Percentiles rank a stretch among this genome's conserved stretches.
These are phyloP conservation scores for Sporothrix variecibatus DNA, from an alignment of 2,329 filamentous ascomycete species.

Conservation along the genomic window DNA sequence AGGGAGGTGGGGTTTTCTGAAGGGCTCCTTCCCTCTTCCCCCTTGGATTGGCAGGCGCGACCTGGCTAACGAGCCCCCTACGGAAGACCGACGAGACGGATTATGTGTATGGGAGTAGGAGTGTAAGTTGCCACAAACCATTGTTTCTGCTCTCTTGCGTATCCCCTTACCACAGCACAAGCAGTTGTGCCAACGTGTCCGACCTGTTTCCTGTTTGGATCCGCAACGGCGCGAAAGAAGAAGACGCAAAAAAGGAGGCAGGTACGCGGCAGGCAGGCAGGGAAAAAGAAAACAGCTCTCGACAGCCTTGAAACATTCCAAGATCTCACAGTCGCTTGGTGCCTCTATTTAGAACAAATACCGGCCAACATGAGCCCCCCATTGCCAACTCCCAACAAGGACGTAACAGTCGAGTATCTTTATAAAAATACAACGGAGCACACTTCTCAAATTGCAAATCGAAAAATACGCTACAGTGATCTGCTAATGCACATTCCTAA, in stretches of 20 bases:
- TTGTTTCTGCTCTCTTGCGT: not conserved
- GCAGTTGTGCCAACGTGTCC: not conserved
- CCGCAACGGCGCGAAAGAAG: not conserved
- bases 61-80: not conserved
- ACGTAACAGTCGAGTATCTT: not conserved
- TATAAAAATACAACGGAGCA: not conserved
- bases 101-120: not conserved
- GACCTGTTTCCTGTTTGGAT: not conserved
- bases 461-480: not conserved
- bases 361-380: not conserved
- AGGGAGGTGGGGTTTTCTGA: conserved; percentile 10
- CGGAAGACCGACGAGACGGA: not conserved
- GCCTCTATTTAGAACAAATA: too few species aligned
- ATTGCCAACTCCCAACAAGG: not conserved
- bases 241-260: not conserved
- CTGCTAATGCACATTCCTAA: not conserved
- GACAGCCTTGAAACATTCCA: not conserved
- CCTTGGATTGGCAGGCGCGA: not conserved
- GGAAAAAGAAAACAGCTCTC: not conserved
- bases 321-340: not conserved
- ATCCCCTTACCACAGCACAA: not conserved
- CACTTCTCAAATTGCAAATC: not conserved
- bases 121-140: not conserved
- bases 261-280: not conserved
- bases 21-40: conserved; percentile 13